Evolutionary conservation across 345 rosid species (phyloP).

Genomic region (Rhodamnia rubescens): DNA sequence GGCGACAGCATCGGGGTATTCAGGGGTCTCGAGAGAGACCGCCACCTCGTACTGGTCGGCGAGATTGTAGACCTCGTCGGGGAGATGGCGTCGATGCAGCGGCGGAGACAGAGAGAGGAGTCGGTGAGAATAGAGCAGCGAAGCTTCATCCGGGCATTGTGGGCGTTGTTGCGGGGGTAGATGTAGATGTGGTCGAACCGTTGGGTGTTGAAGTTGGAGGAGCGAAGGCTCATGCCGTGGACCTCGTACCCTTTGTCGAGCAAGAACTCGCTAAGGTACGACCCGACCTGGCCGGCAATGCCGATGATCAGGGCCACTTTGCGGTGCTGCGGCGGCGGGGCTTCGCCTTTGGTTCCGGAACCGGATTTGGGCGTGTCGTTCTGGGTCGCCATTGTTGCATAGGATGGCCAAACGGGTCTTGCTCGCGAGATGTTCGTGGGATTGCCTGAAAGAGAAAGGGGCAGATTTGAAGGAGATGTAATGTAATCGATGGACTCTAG

Average conservation of each 20-base stretch:
- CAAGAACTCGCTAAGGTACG: slow-evolving; percentile 82
- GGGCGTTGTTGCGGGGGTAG: slow-evolving; percentile 80
- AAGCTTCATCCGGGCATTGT: slow-evolving; percentile 47
- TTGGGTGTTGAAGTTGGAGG: slow-evolving; percentile 17
- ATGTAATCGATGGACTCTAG: too few relatives aligned
- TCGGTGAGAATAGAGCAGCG: slow-evolving; percentile 22
- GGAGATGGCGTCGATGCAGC: slow-evolving; percentile 73
- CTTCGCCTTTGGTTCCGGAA: slow-evolving; percentile 22
- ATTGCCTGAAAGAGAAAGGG: too few relatives aligned
- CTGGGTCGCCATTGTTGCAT: too few relatives aligned
- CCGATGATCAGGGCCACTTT: slow-evolving; percentile 77
- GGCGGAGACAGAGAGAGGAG: slow-evolving; percentile 89
- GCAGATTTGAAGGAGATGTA: too few relatives aligned
- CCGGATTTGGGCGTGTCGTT: not conserved
- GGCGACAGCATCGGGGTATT: slow-evolving; percentile 55
- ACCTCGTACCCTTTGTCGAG: slow-evolving; percentile 71
- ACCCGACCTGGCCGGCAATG: slow-evolving; percentile 90
- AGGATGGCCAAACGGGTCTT: too few relatives aligned
- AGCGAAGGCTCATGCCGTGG: slow-evolving; percentile 76
- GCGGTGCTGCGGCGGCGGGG: slow-evolving; percentile 15
- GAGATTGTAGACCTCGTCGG: slow-evolving; percentile 85
- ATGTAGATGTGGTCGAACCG: slow-evolving; percentile 90
- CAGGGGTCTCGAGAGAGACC: slow-evolving; percentile 56
- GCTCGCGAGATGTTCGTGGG: too few relatives aligned
- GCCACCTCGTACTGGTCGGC: slow-evolving; percentile 91